Percentiles rank a stretch among this genome's conserved stretches.
These are phyloP conservation scores for Aspergillus sergii DNA, from an alignment of 2,329 filamentous ascomycete genomes.

Conservation along the genomic window DNA sequence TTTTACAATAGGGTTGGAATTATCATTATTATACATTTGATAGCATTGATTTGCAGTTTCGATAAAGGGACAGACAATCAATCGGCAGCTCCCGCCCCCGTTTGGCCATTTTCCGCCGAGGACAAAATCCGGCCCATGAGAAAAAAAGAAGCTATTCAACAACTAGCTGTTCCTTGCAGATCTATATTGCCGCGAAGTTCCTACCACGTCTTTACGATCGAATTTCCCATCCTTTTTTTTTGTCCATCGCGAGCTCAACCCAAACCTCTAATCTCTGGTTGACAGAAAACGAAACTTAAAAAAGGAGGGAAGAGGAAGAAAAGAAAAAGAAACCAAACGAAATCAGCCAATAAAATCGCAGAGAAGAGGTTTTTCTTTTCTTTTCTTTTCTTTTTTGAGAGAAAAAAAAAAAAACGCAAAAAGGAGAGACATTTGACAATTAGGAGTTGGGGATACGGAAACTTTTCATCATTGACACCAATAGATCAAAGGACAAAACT, in stretches of 20 bases:
- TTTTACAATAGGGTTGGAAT: neutral
- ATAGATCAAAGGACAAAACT: constrained; percentile 17
- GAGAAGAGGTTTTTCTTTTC: neutral
- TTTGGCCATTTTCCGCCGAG: constrained; percentile 5
- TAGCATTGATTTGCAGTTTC: neutral
- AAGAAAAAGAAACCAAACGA: constrained; percentile 8
- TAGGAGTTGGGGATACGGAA: constrained; percentile 8
- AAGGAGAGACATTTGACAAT: constrained; percentile 7
- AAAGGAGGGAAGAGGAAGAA: constrained; percentile 4
- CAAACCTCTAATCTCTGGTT: constrained; percentile 5
- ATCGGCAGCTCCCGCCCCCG: constrained; percentile 6
- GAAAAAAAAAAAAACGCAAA: constrained; percentile 3
- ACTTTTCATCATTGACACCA: constrained; percentile 14
- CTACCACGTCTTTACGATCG: neutral
- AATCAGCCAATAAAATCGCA: neutral
- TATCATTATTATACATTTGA: neutral
- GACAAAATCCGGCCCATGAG: constrained; percentile 8
- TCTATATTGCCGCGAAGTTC: neutral
- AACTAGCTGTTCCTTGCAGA: constrained; percentile 13
- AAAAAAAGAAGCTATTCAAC: constrained; percentile 8
- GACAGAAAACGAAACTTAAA: constrained; percentile 6
- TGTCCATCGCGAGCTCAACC: constrained; percentile 7
- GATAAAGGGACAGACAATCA: neutral
- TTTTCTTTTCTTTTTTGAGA: neutral
- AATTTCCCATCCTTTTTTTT: neutral